phyloP scores from a whole-genome alignment of 208 protist genomes.

The Leishmania guyanensis region DNA sequence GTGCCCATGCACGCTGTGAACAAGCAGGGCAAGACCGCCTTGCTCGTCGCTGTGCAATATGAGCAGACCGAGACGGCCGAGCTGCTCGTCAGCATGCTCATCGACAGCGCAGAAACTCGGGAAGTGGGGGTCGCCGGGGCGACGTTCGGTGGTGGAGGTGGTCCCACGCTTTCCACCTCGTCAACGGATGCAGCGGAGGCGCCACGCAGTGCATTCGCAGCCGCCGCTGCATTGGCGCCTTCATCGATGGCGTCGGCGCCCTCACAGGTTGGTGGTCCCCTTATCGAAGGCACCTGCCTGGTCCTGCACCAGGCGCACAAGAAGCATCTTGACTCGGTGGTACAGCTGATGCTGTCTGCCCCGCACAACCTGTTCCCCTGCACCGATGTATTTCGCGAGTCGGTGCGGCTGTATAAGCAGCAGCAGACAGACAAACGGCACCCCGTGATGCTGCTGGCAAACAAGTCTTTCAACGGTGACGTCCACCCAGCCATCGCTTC shows the following conservation, averaged over 20 bases:
- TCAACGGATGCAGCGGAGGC: not conserved
- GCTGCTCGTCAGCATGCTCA: slow-evolving; percentile 55
- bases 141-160: not conserved
- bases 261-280: slow-evolving; percentile 42
- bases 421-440: slow-evolving; percentile 1
- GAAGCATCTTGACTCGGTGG: slow-evolving; percentile 55
- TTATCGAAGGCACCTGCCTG: slow-evolving; percentile 73
- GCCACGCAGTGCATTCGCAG: not conserved
- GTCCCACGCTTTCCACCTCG: not conserved
- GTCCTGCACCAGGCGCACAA: slow-evolving; percentile 57
- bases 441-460: not conserved
- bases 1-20: slow-evolving; percentile 50
- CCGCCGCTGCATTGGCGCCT: slow-evolving; percentile 2
- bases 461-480: not conserved
- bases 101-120: slow-evolving; percentile 15
- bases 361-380: slow-evolving; percentile 33
- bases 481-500: not conserved
- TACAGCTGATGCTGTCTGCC: slow-evolving; percentile 63
- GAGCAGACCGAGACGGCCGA: slow-evolving; percentile 55
- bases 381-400: slow-evolving; percentile 30
- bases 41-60: slow-evolving; percentile 72
- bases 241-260: not conserved
- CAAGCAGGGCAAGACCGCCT: slow-evolving; percentile 61
- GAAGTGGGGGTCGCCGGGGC: not conserved
- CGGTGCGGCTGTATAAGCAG: slow-evolving; percentile 27